Percentiles rank a stretch among this genome's conserved stretches.
phyloP scores from a whole-genome alignment of 2,329 filamentous ascomycete genomes.

The Akanthomyces lecanii region DNA sequence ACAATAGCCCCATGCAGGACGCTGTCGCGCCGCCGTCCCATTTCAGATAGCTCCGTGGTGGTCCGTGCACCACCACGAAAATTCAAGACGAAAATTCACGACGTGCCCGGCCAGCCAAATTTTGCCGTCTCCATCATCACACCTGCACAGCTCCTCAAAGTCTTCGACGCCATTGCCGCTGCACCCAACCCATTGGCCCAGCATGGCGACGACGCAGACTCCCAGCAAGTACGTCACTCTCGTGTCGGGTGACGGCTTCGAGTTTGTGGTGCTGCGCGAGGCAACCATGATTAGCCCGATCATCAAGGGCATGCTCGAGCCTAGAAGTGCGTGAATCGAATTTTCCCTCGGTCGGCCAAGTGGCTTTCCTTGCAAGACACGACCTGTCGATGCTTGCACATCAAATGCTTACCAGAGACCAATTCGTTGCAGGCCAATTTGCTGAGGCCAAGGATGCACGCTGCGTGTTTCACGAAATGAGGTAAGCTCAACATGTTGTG shows the following conservation, averaged over 20 bases:
- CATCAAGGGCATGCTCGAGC: constrained; percentile 72
- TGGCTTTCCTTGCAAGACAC: constrained; percentile 2
- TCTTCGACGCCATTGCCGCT: constrained; percentile 15
- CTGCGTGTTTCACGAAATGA: constrained; percentile 68
- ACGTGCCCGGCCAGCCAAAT: neutral
- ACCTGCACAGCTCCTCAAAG: constrained; percentile 9
- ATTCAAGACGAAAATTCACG: constrained; percentile 1
- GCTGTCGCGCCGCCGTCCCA: neutral
- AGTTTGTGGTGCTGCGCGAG: constrained; percentile 70
- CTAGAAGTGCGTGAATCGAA: constrained; percentile 47
- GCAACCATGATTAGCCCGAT: constrained; percentile 65
- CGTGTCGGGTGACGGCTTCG: constrained; percentile 69
- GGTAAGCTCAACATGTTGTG: constrained; percentile 45
- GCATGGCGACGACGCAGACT: constrained; percentile 18
- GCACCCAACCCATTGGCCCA: constrained; percentile 10
- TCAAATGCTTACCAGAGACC: constrained; percentile 13
- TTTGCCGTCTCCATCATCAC: constrained; percentile 6
- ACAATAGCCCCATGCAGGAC: neutral
- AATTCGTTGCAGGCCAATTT: constrained; percentile 51
- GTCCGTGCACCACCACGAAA: constrained; percentile 8
- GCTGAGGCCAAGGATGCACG: constrained; percentile 60
- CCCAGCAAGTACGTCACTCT: constrained; percentile 70
- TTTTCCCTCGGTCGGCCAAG: constrained; percentile 23
- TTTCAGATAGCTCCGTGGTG: constrained; percentile 4
- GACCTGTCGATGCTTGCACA: constrained; percentile 18